Percentiles rank a stretch among this genome's conserved stretches.
phyloP scores from a whole-genome alignment of 2,329 filamentous ascomycete species.

The Plectosphaerella plurivora region DNA sequence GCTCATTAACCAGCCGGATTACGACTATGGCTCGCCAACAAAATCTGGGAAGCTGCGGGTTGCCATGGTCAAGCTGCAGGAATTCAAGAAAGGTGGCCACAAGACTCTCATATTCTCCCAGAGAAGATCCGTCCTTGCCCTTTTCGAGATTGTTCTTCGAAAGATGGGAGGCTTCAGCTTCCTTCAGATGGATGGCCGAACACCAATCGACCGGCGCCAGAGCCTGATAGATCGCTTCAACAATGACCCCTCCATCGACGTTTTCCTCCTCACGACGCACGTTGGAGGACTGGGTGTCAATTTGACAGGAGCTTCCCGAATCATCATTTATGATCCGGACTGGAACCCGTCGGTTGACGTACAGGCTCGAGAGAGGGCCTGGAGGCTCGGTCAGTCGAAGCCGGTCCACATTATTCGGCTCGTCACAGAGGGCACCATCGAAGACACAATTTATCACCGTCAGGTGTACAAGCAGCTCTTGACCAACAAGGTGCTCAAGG shows the following conservation, averaged over 20 bases:
- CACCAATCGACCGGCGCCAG: constrained; percentile 84
- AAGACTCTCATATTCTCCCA: constrained; percentile 93
- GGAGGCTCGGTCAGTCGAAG: constrained; percentile 90
- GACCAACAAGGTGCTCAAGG: constrained; percentile 91
- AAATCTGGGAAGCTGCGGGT: constrained; percentile 97
- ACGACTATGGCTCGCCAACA: constrained; percentile 70
- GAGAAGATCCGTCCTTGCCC: constrained; percentile 91
- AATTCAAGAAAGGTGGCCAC: constrained; percentile 87
- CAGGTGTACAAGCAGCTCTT: constrained; percentile 99
- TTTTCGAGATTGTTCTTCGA: constrained; percentile 77
- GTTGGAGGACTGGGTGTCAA: constrained; percentile 94
- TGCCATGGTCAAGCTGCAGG: constrained; percentile 76
- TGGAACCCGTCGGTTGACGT: constrained; percentile 98
- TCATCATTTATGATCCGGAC: constrained; percentile 97
- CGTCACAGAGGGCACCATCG: constrained; percentile 97
- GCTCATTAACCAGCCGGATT: constrained; percentile 52
- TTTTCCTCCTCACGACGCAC: constrained; percentile 93
- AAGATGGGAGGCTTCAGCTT: constrained; percentile 67
- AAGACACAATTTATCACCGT: constrained; percentile 98
- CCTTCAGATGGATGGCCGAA: constrained; percentile 89
- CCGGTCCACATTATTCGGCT: constrained; percentile 94
- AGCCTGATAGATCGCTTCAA: constrained; percentile 92
- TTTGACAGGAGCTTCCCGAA: constrained; percentile 87
- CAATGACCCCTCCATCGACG: constrained; percentile 68
- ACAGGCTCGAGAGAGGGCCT: constrained; percentile 91